Conservation (phyloP, 345 rosid genomes). For the Euphorbia tirucalli region DNA sequence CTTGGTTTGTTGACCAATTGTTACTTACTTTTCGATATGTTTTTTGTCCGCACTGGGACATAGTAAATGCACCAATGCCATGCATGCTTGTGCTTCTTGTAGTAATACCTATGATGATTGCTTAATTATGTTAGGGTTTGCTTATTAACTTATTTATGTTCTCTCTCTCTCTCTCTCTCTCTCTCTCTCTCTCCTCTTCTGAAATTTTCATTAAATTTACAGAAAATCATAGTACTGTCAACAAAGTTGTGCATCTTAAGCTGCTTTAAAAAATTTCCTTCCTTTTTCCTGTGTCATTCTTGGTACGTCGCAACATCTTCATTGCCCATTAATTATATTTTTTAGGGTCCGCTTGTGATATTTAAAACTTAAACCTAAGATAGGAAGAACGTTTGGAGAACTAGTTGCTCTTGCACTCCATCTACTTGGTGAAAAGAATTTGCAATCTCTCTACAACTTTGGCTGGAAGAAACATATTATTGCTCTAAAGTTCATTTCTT, state of each 20-base stretch:
- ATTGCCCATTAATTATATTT: neutral
- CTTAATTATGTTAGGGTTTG: neutral
- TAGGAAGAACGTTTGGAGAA: slow-evolving; percentile 9
- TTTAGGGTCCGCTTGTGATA: neutral
- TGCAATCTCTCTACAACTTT: neutral
- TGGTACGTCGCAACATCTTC: neutral
- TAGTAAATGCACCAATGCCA: neutral
- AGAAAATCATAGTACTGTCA: neutral
- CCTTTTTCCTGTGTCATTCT: neutral
- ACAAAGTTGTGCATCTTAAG: neutral
- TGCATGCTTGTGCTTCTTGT: neutral
- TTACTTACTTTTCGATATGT: neutral
- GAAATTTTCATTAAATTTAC: neutral
- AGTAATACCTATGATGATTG: neutral
- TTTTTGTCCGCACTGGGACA: slow-evolving; percentile 2
- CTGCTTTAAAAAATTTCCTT: neutral
- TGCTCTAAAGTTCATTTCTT: neutral
- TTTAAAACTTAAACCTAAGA: no score
- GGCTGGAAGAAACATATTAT: neutral
- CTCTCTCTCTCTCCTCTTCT: neutral
- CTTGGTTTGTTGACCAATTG: no score
- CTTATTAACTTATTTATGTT: neutral
- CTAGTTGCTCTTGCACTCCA: neutral
- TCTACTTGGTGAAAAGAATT: neutral
- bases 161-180: no score